Evolutionary conservation across 108 stramenopile species (phyloP), one percentile per base, ranked within the genome.

Genomic region (Parietichytrium sp.): DNA sequence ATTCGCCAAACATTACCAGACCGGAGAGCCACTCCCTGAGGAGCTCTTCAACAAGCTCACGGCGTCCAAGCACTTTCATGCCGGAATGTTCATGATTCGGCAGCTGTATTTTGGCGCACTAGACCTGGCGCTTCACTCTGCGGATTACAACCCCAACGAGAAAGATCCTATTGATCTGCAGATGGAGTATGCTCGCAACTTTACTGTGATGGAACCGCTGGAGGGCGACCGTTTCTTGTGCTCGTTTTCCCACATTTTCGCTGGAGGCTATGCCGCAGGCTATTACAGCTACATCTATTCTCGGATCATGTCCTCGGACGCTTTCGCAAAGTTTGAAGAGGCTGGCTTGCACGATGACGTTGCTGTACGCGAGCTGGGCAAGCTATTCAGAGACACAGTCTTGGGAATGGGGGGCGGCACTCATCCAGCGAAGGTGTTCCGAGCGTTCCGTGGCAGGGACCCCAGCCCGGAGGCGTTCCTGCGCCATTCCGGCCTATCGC

Each of bases 201-300:
- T 94, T 90, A 92, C 95, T 16, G 94, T 96, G 54, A 72, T 88
- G 47, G 87, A 79, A 83, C 97, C 97, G 7, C 85, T 97, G 8
- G 89, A 87, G 12, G 93, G 96, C 78, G 98, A 99, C 85, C 90
- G 98, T 48, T 99, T 99, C 91, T 88, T 99, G 47, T 97, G 96
- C 83, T 87, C 93, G 18, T 99, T 99, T 83, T 79, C 80, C 23
- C 98, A 99, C 84, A 99, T 99, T 54, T 96, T 98, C 88, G 96
- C 93, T 7, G 96, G 96, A 0, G 97, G 97, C 49, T 98, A 98
- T 83, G 88, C 94, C 4, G 94, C 96, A 38, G 96, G 97, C 25
- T 98, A 98, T 84, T 98, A 98, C 83, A 86, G 84, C 15, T 96
- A 96, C 91, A 96, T 95, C 83, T 99, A 95, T 95, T 97, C 98